Evolutionary conservation across 257 asterid genomes (phyloP).

Genomic region (Fraxinus quadrangulata): DNA sequence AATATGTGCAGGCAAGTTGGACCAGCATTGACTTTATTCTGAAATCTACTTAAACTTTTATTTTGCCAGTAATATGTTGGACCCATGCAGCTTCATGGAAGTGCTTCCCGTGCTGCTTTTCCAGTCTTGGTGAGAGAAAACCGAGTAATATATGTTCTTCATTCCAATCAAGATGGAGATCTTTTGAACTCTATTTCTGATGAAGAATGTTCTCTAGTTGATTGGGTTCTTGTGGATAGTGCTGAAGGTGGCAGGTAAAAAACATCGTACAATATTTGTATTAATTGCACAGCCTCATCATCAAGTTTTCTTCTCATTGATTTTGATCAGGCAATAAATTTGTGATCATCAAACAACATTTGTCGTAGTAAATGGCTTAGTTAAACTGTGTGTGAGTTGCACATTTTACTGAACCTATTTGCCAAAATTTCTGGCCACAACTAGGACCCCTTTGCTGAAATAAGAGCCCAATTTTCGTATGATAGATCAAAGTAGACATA

Average conservation of each 20-base stretch:
- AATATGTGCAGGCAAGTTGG: slow-evolving; percentile 78
- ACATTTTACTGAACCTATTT: background rate
- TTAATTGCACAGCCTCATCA: background rate
- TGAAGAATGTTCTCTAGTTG: slow-evolving; percentile 73
- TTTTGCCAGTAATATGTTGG: slow-evolving; percentile 13
- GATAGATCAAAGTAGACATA: background rate
- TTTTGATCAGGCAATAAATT: slow-evolving; percentile 4
- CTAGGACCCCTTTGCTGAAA: slow-evolving; percentile 19
- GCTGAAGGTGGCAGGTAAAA: slow-evolving; percentile 90
- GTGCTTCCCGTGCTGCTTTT: slow-evolving; percentile 78
- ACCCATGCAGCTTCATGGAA: slow-evolving; percentile 80
- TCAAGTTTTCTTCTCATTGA: slow-evolving; percentile 5
- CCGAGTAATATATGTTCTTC: slow-evolving; percentile 74
- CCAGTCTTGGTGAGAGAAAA: slow-evolving; percentile 50
- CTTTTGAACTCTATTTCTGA: slow-evolving; percentile 72
- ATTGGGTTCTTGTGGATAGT: slow-evolving; percentile 94
- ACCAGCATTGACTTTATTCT: slow-evolving; percentile 16
- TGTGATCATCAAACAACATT: background rate
- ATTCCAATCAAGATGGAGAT: slow-evolving; percentile 69
- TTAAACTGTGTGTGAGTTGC: no score
- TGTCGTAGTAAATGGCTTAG: no score
- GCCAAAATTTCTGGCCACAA: background rate
- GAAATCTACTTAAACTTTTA: slow-evolving; percentile 20
- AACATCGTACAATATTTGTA: background rate
- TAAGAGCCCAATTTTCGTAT: background rate